These are phyloP conservation scores for Elaeis guineensis DNA, from an alignment of 176 grass and related monocot species.

Conservation along the genomic window DNA sequence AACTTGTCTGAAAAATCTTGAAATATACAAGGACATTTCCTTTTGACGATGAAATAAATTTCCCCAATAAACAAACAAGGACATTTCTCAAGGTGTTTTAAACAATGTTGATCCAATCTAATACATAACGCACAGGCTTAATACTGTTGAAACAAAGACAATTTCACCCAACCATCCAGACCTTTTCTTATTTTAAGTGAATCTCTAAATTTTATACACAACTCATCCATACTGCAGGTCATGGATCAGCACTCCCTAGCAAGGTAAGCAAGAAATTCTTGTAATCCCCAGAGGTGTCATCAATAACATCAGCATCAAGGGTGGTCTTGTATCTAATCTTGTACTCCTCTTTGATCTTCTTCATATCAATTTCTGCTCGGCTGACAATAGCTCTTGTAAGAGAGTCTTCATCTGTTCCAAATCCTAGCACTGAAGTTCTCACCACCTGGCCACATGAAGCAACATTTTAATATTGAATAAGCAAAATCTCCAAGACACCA, in stretches of 20 bases:
- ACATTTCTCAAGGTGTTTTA: too few relatives aligned
- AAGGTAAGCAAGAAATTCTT: constrained; percentile 55
- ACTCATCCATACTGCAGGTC: too few relatives aligned
- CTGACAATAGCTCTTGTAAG: constrained; percentile 62
- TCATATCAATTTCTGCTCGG: constrained; percentile 69
- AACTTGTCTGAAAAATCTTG: too few relatives aligned
- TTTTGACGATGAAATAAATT: too few relatives aligned
- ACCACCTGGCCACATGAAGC: constrained; percentile 39
- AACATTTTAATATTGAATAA: background rate
- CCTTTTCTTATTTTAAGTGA: too few relatives aligned
- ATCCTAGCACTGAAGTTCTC: constrained; percentile 50
- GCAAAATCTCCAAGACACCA: background rate
- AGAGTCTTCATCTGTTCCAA: constrained; percentile 65
- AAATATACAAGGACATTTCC: too few relatives aligned
- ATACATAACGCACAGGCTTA: too few relatives aligned
- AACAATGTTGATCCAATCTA: too few relatives aligned
- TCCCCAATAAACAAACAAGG: too few relatives aligned
- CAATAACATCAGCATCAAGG: constrained; percentile 41
- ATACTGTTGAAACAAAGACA: too few relatives aligned
- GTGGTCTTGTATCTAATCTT: constrained; percentile 44
- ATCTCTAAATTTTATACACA: too few relatives aligned
- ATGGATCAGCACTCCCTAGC: constrained; percentile 25
- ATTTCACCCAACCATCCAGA: too few relatives aligned
- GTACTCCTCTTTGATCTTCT: constrained; percentile 75
- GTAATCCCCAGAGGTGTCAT: constrained; percentile 66